phyloP scores from a whole-genome alignment of 176 grass and related monocot species.

The Melocanna baccifera region DNA sequence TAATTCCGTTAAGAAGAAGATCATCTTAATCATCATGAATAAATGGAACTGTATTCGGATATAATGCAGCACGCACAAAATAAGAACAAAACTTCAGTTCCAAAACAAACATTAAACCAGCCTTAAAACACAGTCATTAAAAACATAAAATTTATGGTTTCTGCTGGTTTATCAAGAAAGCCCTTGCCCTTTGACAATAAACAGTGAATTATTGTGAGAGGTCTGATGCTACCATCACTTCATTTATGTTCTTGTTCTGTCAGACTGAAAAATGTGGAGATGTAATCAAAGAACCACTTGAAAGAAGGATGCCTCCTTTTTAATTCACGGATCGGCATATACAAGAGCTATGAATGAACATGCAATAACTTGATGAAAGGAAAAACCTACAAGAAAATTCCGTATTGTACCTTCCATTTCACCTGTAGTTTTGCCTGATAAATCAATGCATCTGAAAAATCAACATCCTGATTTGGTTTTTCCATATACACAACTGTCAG shows the following conservation, averaged over 20 bases:
- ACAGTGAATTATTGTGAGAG: background rate
- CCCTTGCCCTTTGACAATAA: background rate
- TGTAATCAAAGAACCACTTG: background rate
- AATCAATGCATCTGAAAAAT: constrained; percentile 59
- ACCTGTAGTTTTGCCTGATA: constrained; percentile 47
- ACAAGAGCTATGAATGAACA: background rate
- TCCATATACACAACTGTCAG: no score
- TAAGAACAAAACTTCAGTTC: background rate
- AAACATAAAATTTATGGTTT: background rate
- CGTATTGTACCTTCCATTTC: constrained; percentile 83
- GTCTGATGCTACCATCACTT: background rate
- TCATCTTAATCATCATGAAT: background rate
- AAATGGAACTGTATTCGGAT: background rate
- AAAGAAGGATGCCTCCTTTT: background rate
- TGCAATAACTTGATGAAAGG: background rate
- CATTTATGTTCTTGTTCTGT: background rate
- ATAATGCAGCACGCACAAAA: constrained; percentile 10
- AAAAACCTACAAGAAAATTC: background rate
- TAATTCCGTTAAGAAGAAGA: constrained; percentile 17
- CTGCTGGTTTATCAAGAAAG: background rate
- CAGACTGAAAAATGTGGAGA: background rate
- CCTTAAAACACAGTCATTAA: background rate
- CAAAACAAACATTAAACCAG: background rate
- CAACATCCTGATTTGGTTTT: constrained; percentile 49
- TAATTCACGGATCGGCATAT: background rate